Evolutionary conservation across 257 asterid species (phyloP).

Genomic region (Nicotiana obtusifolia): DNA sequence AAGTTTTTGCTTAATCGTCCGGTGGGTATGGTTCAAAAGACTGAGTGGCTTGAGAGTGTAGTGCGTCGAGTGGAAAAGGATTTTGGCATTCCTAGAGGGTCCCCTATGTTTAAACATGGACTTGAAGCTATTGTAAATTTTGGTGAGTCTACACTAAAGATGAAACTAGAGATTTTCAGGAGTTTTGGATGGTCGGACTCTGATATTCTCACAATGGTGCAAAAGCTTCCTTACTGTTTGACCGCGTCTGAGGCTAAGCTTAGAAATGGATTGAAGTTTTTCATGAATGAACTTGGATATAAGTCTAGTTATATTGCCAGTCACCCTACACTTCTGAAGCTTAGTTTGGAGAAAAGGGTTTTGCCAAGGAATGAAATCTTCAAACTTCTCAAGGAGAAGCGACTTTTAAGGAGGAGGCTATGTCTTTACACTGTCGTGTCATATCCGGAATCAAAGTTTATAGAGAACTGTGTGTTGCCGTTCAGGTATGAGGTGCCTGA

Average conservation of each 20-base stretch:
- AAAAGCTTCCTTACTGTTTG: slow-evolving; percentile 9
- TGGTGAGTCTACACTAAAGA: not conserved
- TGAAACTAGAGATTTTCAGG: slow-evolving; percentile 15
- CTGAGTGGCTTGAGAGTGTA: slow-evolving; percentile 6
- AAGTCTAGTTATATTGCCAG: not conserved
- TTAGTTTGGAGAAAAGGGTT: slow-evolving; percentile 11
- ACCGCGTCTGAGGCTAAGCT: slow-evolving; percentile 4
- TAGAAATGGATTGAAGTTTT: slow-evolving; percentile 2
- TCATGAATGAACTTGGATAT: slow-evolving; percentile 7
- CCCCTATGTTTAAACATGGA: slow-evolving; percentile 19
- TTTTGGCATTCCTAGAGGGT: slow-evolving; percentile 14
- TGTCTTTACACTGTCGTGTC: not conserved
- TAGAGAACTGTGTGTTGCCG: slow-evolving; percentile 12
- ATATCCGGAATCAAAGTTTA: slow-evolving; percentile 1
- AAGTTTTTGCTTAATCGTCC: slow-evolving; percentile 1
- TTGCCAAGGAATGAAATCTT: not conserved
- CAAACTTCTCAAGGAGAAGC: slow-evolving; percentile 9
- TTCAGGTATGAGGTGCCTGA: slow-evolving; percentile 21
- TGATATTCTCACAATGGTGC: slow-evolving; percentile 12
- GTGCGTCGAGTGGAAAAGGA: slow-evolving; percentile 17
- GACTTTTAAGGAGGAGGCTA: not conserved
- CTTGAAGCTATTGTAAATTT: not conserved
- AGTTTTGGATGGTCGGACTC: slow-evolving; percentile 23
- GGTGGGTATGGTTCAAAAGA: not conserved
- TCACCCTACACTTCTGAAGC: slow-evolving; percentile 7